Base-by-base conservation (phyloP, 495 filamentous ascomycete genomes). In the Oidiodendron maius region DNA sequence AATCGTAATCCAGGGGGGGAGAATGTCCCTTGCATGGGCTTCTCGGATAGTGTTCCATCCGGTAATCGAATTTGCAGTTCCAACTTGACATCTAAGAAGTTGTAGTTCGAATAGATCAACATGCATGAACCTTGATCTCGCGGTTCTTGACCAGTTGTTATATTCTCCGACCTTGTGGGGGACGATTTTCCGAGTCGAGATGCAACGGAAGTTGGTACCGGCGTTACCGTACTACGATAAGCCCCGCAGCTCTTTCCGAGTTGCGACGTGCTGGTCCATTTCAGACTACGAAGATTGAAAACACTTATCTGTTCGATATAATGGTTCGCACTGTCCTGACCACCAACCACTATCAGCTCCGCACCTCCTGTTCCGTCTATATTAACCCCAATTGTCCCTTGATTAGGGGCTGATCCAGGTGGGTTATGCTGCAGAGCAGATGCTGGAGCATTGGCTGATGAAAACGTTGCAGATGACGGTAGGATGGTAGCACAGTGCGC, bases 91-190 rank as follows among this genome's bases (percentile, higher is more conserved):
- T 97, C 90, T 30, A 97, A 63, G 62, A 98, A 98, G 64, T 98
- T 97, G 63, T 97, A 98, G 60, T 98, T 98, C 34, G 93, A 97
- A 63, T 98, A 98, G 24, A 98, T 94, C 44, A 98, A 75, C 89
- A 96, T 95, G 3, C 89, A 87, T 12, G 83, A 84, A 23, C 77
- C 81, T 3, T 83, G 75, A 26, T 86, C 78, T 53, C 70, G 66
- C 50, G 72, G 62, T 41, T 79, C 76, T 24, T 69, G 65, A 46
- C 67, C 65, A 34, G 69, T 65, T 12, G 35, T 41, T n/a, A 51
- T 59, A 35, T 62, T 60, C 10, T 65, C 39, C 17, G 44, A 25
- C 43, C 28, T 55, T 3, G 39, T 40, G 10, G 55, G 44, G 4
- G 52, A 44, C 13, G 15, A 23, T 52, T 64, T 76, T 15, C 93